A percentile compares a stretch with the other conserved stretches of the same genome.
These are phyloP conservation scores for Leccinum uliginosum DNA, from an alignment of 768 basidiomycete species.

Conservation along the genomic window DNA sequence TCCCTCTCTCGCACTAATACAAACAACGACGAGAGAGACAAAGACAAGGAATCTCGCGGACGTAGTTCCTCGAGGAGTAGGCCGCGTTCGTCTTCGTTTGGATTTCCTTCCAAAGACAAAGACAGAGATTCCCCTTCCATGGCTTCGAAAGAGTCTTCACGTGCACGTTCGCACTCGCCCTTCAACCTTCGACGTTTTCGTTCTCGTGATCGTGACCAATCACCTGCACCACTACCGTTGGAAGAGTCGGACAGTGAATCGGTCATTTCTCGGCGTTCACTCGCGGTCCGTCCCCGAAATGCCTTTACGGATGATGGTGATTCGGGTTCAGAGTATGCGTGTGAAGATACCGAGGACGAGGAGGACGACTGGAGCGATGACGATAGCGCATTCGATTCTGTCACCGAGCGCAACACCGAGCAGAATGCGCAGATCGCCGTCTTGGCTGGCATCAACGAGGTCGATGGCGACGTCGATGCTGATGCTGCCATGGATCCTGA, in stretches of 20 bases:
- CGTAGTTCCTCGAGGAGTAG: conserved; percentile 41
- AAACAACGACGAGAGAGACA: conserved; percentile 34
- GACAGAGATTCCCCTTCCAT: conserved; percentile 34
- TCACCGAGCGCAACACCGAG: conserved; percentile 87
- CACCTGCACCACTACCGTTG: conserved; percentile 53
- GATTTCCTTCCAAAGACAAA: conserved; percentile 32
- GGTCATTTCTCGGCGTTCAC: conserved; percentile 26
- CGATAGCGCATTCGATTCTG: conserved; percentile 58
- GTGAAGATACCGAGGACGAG: conserved; percentile 49
- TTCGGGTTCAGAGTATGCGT: conserved; percentile 60
- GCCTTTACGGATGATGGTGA: conserved; percentile 57
- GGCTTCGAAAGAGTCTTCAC: conserved; percentile 46
- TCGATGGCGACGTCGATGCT: conserved; percentile 44
- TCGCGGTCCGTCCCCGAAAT: conserved; percentile 52
- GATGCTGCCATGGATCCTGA: conserved; percentile 63
- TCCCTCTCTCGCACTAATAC: conserved; percentile 55
- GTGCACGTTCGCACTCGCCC: conserved; percentile 75
- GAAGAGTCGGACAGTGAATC: conserved; percentile 52
- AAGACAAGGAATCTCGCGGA: conserved; percentile 48
- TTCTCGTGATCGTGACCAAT: conserved; percentile 50
- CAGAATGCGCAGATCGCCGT: conserved; percentile 60
- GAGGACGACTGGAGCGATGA: conserved; percentile 60
- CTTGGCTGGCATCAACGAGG: conserved; percentile 18
- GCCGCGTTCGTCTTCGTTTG: conserved; percentile 48
- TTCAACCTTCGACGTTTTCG: conserved; percentile 71